Evolutionary conservation across 225 moss, liverwort and hornwort genomes (phyloP).

Genomic region (Climacium dendroides): DNA sequence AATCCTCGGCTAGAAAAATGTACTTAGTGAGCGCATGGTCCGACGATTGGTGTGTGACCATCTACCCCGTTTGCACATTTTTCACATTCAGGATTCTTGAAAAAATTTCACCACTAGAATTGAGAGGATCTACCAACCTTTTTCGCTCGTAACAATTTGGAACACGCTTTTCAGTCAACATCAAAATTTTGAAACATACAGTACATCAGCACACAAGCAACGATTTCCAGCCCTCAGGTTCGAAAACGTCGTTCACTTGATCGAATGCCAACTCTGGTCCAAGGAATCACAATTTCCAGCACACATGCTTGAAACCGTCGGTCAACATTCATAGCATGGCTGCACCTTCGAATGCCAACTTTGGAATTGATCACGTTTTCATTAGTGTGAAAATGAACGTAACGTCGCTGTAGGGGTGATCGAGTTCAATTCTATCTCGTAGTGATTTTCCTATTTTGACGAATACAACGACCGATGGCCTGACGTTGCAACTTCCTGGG

Average conservation of each 20-base stretch:
- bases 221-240: not conserved
- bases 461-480: not conserved
- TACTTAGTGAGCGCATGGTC: too few species aligned
- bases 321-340: not conserved
- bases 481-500: not conserved
- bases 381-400: not conserved
- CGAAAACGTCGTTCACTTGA: not conserved
- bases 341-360: not conserved
- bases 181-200: too few species aligned
- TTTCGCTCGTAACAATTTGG: too few species aligned
- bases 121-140: too few species aligned
- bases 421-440: not conserved
- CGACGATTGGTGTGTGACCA: too few species aligned
- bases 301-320: not conserved
- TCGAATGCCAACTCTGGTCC: not conserved
- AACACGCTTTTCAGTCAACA: too few species aligned
- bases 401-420: not conserved
- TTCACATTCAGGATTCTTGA: too few species aligned
- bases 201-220: not conserved
- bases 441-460: not conserved
- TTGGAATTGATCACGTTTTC: not conserved
- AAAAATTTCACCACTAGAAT: too few species aligned
- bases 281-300: not conserved
- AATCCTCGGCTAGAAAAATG: too few species aligned
- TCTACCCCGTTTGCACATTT: too few species aligned